Evolutionary conservation across 2,329 filamentous ascomycete species (phyloP).

Genomic region (Verticillium isaacii): DNA sequence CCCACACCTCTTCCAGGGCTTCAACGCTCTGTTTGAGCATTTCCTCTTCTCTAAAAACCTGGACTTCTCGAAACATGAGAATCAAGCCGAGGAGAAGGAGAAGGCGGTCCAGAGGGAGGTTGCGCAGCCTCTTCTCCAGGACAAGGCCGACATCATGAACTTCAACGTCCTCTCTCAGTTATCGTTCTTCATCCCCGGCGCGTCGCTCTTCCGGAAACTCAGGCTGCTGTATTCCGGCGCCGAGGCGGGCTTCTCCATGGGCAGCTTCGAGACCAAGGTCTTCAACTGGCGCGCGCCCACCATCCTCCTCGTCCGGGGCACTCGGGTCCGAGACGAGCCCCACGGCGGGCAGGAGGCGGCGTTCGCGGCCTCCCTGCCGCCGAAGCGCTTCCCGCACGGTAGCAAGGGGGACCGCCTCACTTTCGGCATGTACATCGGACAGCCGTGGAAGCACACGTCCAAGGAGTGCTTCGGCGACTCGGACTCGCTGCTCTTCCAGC

Average conservation of each 20-base stretch:
- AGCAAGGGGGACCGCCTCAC: constrained; percentile 49
- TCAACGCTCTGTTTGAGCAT: constrained; percentile 67
- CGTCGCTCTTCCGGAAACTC: constrained; percentile 59
- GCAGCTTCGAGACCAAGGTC: constrained; percentile 68
- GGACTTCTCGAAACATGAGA: constrained; percentile 54
- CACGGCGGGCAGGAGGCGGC: constrained; percentile 46
- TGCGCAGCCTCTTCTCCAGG: constrained; percentile 45
- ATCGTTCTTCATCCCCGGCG: constrained; percentile 66
- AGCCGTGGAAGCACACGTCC: constrained; percentile 66
- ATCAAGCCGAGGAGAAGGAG: constrained; percentile 6
- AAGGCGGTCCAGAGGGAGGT: constrained; percentile 15
- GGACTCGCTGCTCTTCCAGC: constrained; percentile 59
- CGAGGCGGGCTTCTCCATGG: constrained; percentile 71
- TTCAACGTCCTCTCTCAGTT: constrained; percentile 63
- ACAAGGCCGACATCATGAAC: constrained; percentile 57
- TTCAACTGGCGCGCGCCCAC: constrained; percentile 76
- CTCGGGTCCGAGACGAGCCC: constrained; percentile 43
- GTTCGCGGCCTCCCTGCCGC: constrained; percentile 59
- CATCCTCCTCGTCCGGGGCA: constrained; percentile 64
- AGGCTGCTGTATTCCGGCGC: constrained; percentile 66
- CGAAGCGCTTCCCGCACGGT: constrained; percentile 53
- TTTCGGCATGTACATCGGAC: constrained; percentile 62
- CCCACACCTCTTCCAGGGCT: constrained; percentile 63
- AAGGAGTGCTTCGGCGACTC: constrained; percentile 64
- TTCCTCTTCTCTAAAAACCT: constrained; percentile 72